A percentile compares a stretch with the other conserved stretches of the same genome.
Conservation (phyloP, 2,329 filamentous ascomycete species). For the Chalaropsis thielavioides region DNA sequence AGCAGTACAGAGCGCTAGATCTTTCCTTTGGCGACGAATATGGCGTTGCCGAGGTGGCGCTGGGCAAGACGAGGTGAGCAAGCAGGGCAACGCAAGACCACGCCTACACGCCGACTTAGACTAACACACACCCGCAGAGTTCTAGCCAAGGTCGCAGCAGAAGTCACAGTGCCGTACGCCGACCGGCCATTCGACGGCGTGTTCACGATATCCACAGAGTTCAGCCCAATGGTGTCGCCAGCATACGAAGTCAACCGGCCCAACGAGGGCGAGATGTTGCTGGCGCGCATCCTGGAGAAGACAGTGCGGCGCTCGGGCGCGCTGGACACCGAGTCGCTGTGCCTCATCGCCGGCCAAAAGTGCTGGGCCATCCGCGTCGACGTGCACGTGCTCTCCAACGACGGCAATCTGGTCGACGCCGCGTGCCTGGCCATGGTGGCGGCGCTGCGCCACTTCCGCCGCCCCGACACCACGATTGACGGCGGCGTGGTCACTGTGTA, state of each 20-base stretch:
- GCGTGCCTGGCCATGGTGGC: constrained; percentile 78
- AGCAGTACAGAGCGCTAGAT: constrained; percentile 63
- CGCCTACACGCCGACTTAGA: neutral
- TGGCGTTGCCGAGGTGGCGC: constrained; percentile 70
- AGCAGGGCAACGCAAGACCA: neutral
- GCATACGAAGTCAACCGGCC: constrained; percentile 76
- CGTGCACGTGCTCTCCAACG: constrained; percentile 78
- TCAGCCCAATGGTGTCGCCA: constrained; percentile 83
- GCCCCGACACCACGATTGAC: constrained; percentile 76
- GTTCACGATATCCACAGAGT: constrained; percentile 82
- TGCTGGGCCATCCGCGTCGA: constrained; percentile 87
- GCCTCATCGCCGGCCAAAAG: constrained; percentile 77
- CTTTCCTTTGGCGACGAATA: constrained; percentile 81
- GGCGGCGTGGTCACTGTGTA: constrained; percentile 76
- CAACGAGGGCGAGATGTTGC: constrained; percentile 69
- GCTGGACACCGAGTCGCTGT: constrained; percentile 89
- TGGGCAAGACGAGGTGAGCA: constrained; percentile 75
- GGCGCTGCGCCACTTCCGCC: constrained; percentile 77
- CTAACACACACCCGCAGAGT: constrained; percentile 41
- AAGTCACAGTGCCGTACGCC: constrained; percentile 69
- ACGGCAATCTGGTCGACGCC: constrained; percentile 78
- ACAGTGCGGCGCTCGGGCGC: constrained; percentile 83
- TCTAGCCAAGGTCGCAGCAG: constrained; percentile 70
- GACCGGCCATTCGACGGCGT: constrained; percentile 92
- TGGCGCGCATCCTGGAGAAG: constrained; percentile 84